Percentiles rank a stretch among this genome's conserved stretches.
phyloP scores from a whole-genome alignment of 306 rosid species.

The Cucurbita argyrosperma region DNA sequence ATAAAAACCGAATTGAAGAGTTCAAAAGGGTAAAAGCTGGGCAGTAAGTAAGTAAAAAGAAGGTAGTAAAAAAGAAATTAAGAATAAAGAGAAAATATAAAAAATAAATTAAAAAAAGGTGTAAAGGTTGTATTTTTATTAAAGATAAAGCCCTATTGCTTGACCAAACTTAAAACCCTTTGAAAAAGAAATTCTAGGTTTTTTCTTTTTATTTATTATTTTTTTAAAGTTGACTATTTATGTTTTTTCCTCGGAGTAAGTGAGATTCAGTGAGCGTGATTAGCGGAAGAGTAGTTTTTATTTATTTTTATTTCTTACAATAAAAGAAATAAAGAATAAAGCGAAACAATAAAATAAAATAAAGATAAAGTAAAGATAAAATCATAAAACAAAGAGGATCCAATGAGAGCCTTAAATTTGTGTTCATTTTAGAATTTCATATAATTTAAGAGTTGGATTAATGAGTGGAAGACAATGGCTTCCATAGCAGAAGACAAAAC shows the following conservation, averaged over 20 bases:
- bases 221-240: neutral
- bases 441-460: neutral
- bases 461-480: slow-evolving; percentile 19
- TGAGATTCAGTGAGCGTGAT: neutral
- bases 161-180: neutral
- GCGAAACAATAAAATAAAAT: neutral
- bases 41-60: neutral
- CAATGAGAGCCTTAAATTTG: neutral
- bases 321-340: neutral
- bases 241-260: neutral
- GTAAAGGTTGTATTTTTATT: neutral
- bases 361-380: neutral
- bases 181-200: neutral
- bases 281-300: neutral
- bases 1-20: neutral
- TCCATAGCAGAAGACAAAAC: slow-evolving; percentile 46
- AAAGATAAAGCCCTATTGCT: neutral
- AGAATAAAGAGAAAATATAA: neutral
- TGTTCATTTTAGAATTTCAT: neutral
- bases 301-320: too few relatives aligned
- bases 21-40: neutral
- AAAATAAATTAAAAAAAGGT: neutral
- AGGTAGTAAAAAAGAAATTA: neutral
- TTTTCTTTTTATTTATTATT: too few relatives aligned
- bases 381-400: neutral